Evolutionary conservation across 2,329 filamentous ascomycete species (phyloP), one percentile per base, ranked within the genome.

Genomic region (Colletotrichum sp.): DNA sequence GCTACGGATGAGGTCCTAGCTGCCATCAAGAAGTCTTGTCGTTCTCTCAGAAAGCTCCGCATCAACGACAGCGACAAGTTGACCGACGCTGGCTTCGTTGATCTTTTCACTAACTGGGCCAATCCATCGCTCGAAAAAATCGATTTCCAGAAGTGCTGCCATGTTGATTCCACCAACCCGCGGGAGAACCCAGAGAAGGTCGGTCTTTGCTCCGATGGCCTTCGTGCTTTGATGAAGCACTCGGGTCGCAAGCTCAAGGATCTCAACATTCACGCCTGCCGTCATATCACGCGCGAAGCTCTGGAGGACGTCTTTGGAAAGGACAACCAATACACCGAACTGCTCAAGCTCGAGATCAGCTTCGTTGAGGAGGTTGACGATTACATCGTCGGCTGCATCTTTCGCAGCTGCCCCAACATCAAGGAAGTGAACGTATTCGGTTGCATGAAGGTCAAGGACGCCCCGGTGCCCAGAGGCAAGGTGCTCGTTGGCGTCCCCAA

Each of bases 221-320:
- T 98, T 85, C 87, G 89, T 78, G 94, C 95, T 0, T 85, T 98
- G 58, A 98, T 98, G 95, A 86, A 87, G 1, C 96, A 98, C 82
- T 98, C 96, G 0, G 94, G 95, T 6, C 81, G 85, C 2, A 87
- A 85, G 13, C 84, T 98, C 3, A 88, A 89, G 75, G 87, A 90
- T 55, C 87, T 98, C 39, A 94, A 97, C 80, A 87, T 98, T n/a
- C 91, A 95, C 16, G 94, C 94, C 0, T 98, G 95, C 81, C 93
- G 96, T 5, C 94, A 98, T 82, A 96, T 98, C 77, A 90, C 91
- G 2, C 88, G 90, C 39, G 86, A 90, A 18, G 92, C 94, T 0
- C 96, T 98, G 75, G 92, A 95, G 77, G 89, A 93, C 12, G 93
- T 94, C 1, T 98, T 98, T 80, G 85, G 87, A 8, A 84, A 86